phyloP scores from a whole-genome alignment of 2,329 filamentous ascomycete genomes.

The Penicillium paneum region DNA sequence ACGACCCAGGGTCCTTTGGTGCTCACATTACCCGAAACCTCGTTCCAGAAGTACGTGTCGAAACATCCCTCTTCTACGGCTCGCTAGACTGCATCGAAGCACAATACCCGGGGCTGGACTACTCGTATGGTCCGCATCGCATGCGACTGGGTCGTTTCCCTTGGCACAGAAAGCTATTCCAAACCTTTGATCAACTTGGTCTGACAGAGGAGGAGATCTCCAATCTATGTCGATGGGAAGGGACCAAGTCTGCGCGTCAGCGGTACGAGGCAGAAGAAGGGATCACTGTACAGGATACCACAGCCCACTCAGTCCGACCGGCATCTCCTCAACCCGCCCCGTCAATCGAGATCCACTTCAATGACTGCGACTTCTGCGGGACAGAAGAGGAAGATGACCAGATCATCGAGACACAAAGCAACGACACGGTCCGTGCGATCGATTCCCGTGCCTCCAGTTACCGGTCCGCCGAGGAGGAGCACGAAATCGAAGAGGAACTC shows the following conservation, averaged over 20 bases:
- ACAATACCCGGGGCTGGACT: conserved; percentile 65
- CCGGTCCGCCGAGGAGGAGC: conserved; percentile 24
- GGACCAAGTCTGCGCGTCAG: conserved; percentile 48
- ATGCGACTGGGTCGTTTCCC: conserved; percentile 61
- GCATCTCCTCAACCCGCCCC: conserved; percentile 46
- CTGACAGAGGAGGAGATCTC: conserved; percentile 60
- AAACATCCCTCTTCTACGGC: conserved; percentile 63
- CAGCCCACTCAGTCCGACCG: conserved; percentile 54
- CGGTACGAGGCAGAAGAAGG: conserved; percentile 54
- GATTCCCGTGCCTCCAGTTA: conserved; percentile 21
- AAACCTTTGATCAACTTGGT: conserved; percentile 57
- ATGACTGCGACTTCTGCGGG: conserved; percentile 26
- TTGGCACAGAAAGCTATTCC: conserved; percentile 60
- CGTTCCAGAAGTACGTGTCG: conserved; percentile 62
- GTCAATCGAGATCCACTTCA: conserved; percentile 32
- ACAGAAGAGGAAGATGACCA: conserved; percentile 27
- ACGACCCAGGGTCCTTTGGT: conserved; percentile 58
- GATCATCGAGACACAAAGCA: conserved; percentile 21
- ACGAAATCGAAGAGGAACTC: conserved; percentile 40
- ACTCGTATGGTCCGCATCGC: conserved; percentile 59
- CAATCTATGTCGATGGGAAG: conserved; percentile 59
- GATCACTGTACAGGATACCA: conserved; percentile 60
- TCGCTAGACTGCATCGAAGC: conserved; percentile 63
- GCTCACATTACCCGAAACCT: conserved; percentile 60
- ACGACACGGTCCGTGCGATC: conserved; percentile 24